A percentile compares a stretch with the other conserved stretches of the same genome.
Evolutionary conservation across 257 asterid species (phyloP).

Genomic region (Salvia splendens): DNA sequence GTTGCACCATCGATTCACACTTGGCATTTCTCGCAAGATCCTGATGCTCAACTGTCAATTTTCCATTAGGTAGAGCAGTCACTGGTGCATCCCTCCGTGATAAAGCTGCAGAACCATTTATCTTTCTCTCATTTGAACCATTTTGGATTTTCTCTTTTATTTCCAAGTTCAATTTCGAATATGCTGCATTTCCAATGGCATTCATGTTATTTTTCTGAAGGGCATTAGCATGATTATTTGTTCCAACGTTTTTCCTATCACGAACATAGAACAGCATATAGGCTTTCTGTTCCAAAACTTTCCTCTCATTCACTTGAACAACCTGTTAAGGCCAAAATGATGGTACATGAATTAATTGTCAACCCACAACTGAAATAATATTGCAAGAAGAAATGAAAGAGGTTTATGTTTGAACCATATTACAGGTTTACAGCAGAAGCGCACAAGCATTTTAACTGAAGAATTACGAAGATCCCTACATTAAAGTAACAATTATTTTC

Average conservation of each 20-base stretch:
- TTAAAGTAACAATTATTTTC: constrained; percentile 16
- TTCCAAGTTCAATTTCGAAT: constrained; percentile 43
- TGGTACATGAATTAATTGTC: constrained; percentile 8
- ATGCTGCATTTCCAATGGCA: constrained; percentile 46
- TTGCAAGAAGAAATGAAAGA: neutral
- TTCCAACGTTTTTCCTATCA: constrained; percentile 47
- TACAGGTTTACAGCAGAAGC: neutral
- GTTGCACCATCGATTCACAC: constrained; percentile 36
- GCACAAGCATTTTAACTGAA: constrained; percentile 9
- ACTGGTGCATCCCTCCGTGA: constrained; percentile 36
- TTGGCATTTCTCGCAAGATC: constrained; percentile 34
- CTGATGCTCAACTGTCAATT: constrained; percentile 29
- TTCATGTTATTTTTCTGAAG: constrained; percentile 50
- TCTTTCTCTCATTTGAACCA: constrained; percentile 41
- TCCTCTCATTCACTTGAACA: constrained; percentile 74
- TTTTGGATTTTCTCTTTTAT: constrained; percentile 41
- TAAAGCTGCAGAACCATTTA: constrained; percentile 35
- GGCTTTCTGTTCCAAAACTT: constrained; percentile 90
- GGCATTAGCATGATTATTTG: constrained; percentile 51
- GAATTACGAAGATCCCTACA: neutral
- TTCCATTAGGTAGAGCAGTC: constrained; percentile 31
- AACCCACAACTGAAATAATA: neutral
- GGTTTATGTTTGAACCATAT: constrained; percentile 17
- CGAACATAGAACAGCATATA: constrained; percentile 94
- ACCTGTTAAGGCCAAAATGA: constrained; percentile 54